A percentile compares a stretch with the other conserved stretches of the same genome.
These are phyloP conservation scores for Pythium vanterpoolii DNA, from an alignment of 352 stramenopile species.

Conservation along the genomic window DNA sequence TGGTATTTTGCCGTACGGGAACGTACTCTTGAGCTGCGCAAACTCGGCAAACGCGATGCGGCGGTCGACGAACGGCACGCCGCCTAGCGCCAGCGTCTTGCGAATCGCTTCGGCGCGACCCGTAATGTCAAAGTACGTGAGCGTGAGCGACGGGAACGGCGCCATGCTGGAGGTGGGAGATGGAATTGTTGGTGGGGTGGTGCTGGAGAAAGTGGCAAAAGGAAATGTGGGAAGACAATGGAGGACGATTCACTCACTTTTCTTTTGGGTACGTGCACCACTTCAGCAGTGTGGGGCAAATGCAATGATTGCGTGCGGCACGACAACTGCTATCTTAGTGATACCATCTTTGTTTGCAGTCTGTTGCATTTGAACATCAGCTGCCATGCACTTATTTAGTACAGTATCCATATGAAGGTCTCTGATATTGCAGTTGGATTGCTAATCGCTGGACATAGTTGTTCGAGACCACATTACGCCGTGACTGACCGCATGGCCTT, in stretches of 20 bases:
- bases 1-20: slow-evolving; percentile 32
- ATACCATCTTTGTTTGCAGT: too few species aligned
- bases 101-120: slow-evolving; percentile 32
- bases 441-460: too few species aligned
- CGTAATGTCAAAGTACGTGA: slow-evolving; percentile 36
- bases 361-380: too few species aligned
- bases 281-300: background rate
- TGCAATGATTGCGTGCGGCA: background rate
- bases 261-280: too few species aligned
- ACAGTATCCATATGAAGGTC: too few species aligned
- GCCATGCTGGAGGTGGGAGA: background rate
- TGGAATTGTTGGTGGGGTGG: background rate
- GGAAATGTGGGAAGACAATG: background rate
- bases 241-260: too few species aligned
- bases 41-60: slow-evolving; percentile 17
- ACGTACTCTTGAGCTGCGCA: slow-evolving; percentile 20
- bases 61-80: slow-evolving; percentile 33
- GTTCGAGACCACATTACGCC: too few species aligned
- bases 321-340: background rate
- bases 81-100: slow-evolving; percentile 22
- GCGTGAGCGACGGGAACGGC: slow-evolving; percentile 19
- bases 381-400: too few species aligned
- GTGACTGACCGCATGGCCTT: slow-evolving; percentile 12
- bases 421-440: too few species aligned
- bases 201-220: background rate